Evolutionary conservation across 371 early-diverging fungal species (phyloP).

Genomic region (Apophysomyces trapeziformis): DNA sequence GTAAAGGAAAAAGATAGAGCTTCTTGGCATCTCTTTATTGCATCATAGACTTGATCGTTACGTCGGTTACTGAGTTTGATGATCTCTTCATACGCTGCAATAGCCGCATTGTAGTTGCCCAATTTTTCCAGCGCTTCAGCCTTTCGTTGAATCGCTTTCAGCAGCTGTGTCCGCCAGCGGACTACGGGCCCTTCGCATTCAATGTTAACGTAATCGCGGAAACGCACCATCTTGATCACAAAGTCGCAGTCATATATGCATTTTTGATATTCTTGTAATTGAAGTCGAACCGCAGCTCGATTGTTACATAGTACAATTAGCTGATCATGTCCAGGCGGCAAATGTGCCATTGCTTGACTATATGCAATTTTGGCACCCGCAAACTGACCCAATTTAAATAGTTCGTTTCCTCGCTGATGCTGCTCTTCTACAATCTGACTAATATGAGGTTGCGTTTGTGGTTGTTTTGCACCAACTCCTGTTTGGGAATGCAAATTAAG

Average conservation of each 20-base stretch:
- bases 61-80: conserved; percentile 39
- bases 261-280: conserved; percentile 76
- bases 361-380: conserved; percentile 75
- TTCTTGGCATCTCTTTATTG: conserved; percentile 21
- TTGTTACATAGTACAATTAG: conserved; percentile 73
- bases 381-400: conserved; percentile 84
- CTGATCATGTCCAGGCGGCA: conserved; percentile 56
- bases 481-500: neutral
- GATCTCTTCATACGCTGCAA: conserved; percentile 61
- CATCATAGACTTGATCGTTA: conserved; percentile 56
- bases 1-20: conserved; percentile 3
- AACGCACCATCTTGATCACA: conserved; percentile 43
- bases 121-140: conserved; percentile 75
- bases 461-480: neutral
- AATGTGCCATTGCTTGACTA: conserved; percentile 57
- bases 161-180: conserved; percentile 56
- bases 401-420: conserved; percentile 70
- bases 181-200: conserved; percentile 27
- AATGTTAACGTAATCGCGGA: conserved; percentile 17
- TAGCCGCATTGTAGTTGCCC: conserved; percentile 77
- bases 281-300: conserved; percentile 76
- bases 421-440: conserved; percentile 29
- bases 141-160: conserved; percentile 71
- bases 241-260: conserved; percentile 57
- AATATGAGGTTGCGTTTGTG: neutral